Base-by-base conservation (phyloP, 1,284 basidiomycete species). In the Trichosporon sp. region DNA sequence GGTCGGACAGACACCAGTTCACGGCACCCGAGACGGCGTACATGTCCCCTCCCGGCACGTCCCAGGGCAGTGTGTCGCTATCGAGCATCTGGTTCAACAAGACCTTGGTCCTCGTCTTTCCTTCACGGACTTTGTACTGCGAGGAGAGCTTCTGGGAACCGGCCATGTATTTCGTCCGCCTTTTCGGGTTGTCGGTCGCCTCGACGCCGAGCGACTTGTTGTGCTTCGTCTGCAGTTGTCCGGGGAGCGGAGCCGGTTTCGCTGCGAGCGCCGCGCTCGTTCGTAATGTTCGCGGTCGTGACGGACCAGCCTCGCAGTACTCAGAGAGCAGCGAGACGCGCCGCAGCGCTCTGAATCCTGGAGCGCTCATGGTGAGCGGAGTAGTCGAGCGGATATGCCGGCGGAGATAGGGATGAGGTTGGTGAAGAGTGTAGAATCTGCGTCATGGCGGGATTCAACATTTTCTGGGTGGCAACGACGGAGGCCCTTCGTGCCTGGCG, bases 401-500 rank as follows among this genome's bases (percentile, higher is more conserved):
- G 31, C 37, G 31, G 12, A 12, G 2, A n/a, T 37, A 6, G n/a
- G 6, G 32, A 7, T 8, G 32, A 19, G 4, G 31, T 4, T 19
- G 31, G 7, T 37, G 59, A 7, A 63, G 8, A 26, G 11, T 26
- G 16, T 63, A 1, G 56, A 16, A 6, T 2, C 31, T 8, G 14
- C 26, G 59, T n/a, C 31, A 63, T 63, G 59, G 37, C 59, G 59
- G 19, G 37, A 37, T 63, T 37, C 59, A 63, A 63, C 59, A 35
- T 63, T 63, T 63, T 63, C 51, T 10, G 59, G 56, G 59, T 63
- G 59, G 59, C 59, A 37, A 63, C 32, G 1, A 46, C 43, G 43
- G 43, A n/a, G 37, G 14, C 21, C 31, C 4, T 26, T 12, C 11
- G 59, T 63, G 31, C 59, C 59, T 35, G 14, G 21, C 5, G 4